Evolutionary conservation across 1,284 basidiomycete genomes (phyloP).

Genomic region (Apiotrichum gamsii): DNA sequence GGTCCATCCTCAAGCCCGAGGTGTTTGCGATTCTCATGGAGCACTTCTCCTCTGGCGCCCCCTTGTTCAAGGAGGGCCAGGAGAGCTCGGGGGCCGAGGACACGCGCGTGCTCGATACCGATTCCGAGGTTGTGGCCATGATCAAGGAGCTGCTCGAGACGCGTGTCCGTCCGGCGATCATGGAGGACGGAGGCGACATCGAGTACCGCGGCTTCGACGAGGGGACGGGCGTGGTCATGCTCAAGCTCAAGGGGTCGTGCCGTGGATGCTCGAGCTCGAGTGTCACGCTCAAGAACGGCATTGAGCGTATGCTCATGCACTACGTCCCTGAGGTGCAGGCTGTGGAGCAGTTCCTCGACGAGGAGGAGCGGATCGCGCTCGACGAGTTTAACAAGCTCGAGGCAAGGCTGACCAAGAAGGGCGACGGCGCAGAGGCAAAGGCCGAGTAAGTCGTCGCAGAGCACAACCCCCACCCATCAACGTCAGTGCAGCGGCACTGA

Average conservation of each 20-base stretch:
- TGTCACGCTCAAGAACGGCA: slow-evolving; percentile 91
- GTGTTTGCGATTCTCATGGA: slow-evolving; percentile 98
- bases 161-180: slow-evolving; percentile 88
- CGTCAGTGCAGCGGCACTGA: not conserved
- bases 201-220: slow-evolving; percentile 54
- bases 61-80: slow-evolving; percentile 66
- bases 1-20: slow-evolving; percentile 94
- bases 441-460: slow-evolving; percentile 6
- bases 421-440: slow-evolving; percentile 31
- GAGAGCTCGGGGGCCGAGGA: slow-evolving; percentile 83
- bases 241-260: slow-evolving; percentile 95
- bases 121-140: slow-evolving; percentile 98
- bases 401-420: slow-evolving; percentile 57
- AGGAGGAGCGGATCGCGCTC: slow-evolving; percentile 80
- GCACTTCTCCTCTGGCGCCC: slow-evolving; percentile 81
- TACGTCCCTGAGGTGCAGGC: slow-evolving; percentile 96
- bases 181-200: slow-evolving; percentile 57
- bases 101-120: slow-evolving; percentile 89
- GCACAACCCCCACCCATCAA: no score
- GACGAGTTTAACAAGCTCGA: slow-evolving; percentile 92
- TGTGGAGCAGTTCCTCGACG: slow-evolving; percentile 91
- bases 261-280: slow-evolving; percentile 87
- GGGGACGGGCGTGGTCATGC: slow-evolving; percentile 53
- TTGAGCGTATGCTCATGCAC: slow-evolving; percentile 98
- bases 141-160: slow-evolving; percentile 97